These are phyloP conservation scores for Populus pruinosa DNA, from an alignment of 345 rosid species.

Conservation along the genomic window DNA sequence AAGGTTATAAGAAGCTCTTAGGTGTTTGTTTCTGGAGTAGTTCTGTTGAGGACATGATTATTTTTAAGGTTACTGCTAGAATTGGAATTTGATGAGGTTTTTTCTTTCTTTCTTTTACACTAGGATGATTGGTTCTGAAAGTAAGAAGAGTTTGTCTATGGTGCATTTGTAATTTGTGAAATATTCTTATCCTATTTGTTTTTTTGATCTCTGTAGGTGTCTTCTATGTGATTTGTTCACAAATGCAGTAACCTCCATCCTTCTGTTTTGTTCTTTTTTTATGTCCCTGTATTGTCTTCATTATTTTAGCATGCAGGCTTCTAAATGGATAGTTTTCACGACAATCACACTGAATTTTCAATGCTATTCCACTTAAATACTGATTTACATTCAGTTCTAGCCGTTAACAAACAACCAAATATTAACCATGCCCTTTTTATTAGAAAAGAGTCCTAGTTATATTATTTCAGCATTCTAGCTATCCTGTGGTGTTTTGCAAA, in stretches of 20 bases:
- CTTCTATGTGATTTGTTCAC: no score
- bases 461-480: not conserved
- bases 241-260: not conserved
- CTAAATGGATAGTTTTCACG: not conserved
- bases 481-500: not conserved
- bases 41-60: not conserved
- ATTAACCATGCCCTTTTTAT: not conserved
- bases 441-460: not conserved
- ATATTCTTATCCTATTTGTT: no score
- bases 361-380: not conserved
- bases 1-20: no score
- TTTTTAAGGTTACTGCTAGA: not conserved
- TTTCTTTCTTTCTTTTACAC: not conserved
- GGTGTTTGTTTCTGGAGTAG: not conserved
- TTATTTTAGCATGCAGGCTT: not conserved
- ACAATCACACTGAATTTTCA: not conserved
- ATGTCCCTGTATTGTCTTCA: not conserved
- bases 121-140: not conserved
- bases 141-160: not conserved
- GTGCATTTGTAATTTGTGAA: no score
- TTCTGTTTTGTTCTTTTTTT: not conserved
- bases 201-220: no score
- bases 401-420: not conserved
- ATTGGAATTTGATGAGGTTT: not conserved
- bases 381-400: not conserved